Evolutionary conservation across 495 filamentous ascomycete genomes (phyloP).

Genomic region (Tuber microsphaerosporum): DNA sequence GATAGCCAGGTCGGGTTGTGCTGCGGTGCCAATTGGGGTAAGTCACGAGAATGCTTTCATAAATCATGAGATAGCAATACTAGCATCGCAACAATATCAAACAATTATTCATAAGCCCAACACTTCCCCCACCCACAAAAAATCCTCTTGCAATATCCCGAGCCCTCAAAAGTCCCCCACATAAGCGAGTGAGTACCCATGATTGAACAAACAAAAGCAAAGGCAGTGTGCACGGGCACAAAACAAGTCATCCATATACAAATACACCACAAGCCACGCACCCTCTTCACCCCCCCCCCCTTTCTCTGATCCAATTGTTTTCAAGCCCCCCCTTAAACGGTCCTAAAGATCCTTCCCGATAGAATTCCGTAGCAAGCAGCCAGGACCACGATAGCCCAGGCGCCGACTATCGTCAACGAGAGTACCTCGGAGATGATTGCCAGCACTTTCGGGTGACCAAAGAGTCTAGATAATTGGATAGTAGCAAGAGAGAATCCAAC

Average conservation of each 20-base stretch:
- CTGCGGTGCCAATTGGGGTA: neutral
- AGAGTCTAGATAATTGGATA: conserved; percentile 21
- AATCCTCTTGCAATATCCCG: neutral
- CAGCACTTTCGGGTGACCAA: conserved; percentile 24
- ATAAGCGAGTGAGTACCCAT: neutral
- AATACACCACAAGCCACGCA: neutral
- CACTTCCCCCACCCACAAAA: neutral
- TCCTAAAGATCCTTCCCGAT: conserved; percentile 32
- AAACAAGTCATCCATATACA: neutral
- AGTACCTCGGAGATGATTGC: conserved; percentile 21
- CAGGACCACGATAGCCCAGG: conserved; percentile 24
- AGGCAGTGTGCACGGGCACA: neutral
- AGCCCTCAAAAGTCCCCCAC: neutral
- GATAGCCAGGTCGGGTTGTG: neutral
- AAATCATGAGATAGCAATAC: neutral
- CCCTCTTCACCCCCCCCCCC: neutral
- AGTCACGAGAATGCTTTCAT: neutral
- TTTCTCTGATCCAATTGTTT: no score
- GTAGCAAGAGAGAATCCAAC: conserved; percentile 33
- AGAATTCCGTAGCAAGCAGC: conserved; percentile 26
- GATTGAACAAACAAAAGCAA: neutral
- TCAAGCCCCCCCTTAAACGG: neutral
- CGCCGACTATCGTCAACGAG: conserved; percentile 12
- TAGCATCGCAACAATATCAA: no score
- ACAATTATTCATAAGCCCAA: neutral